A percentile compares a stretch with the other conserved stretches of the same genome.
Conservation (phyloP, 1,139 yeast species). For the Magnusiomyces suaveolens region DNA sequence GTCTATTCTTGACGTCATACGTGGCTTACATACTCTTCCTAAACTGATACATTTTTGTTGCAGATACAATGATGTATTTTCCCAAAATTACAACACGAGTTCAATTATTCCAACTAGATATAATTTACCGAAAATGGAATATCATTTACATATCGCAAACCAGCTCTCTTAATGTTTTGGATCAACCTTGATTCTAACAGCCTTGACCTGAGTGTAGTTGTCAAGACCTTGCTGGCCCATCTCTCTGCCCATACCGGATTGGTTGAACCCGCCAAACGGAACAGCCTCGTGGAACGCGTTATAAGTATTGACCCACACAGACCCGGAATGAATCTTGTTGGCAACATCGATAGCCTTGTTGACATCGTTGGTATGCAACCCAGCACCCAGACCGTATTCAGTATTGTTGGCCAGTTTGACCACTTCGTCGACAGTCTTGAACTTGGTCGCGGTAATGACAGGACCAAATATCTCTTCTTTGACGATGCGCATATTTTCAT, state of each 20-base stretch:
- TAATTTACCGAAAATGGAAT: not conserved
- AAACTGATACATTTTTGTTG: too few relatives aligned
- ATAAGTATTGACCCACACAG: slow-evolving; percentile 77
- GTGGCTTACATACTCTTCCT: too few relatives aligned
- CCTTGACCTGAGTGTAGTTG: slow-evolving; percentile 66
- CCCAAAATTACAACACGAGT: too few relatives aligned
- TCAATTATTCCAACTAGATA: too few relatives aligned
- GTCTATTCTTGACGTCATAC: too few relatives aligned
- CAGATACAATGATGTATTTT: too few relatives aligned
- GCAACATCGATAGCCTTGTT: slow-evolving; percentile 53
- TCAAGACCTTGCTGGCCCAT: slow-evolving; percentile 69
- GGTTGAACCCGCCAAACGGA: slow-evolving; percentile 75
- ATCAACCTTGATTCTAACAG: slow-evolving; percentile 33
- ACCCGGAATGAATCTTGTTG: slow-evolving; percentile 64
- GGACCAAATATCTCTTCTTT: slow-evolving; percentile 73
- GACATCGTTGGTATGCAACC: slow-evolving; percentile 62
- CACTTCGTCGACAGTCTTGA: slow-evolving; percentile 63
- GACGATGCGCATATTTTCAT: slow-evolving; percentile 54
- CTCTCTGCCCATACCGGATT: slow-evolving; percentile 82
- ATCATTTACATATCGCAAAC: not conserved
- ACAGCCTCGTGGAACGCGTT: slow-evolving; percentile 61
- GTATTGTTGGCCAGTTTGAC: slow-evolving; percentile 62
- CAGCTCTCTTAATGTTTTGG: not conserved
- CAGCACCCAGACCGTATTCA: slow-evolving; percentile 76
- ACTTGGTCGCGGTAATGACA: too few relatives aligned